Base-by-base conservation (phyloP, 495 filamentous ascomycete species). In the Aspergillus funiculosus region DNA sequence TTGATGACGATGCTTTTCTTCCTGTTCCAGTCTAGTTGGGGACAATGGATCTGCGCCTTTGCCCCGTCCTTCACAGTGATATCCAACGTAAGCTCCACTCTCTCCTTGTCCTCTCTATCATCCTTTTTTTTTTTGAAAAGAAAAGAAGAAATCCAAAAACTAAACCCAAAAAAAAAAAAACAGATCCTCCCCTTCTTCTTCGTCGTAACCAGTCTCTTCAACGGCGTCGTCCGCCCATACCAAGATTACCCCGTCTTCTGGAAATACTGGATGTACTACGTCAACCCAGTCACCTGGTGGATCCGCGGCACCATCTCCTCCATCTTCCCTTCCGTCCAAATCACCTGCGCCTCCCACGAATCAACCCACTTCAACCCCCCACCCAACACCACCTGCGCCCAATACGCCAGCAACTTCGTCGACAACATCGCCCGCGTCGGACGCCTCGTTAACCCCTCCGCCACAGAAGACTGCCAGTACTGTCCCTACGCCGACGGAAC, bases 31-130 rank as follows among this genome's bases (percentile, higher is more conserved):
- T 74, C 77, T 5, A 80, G 75, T 46, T 89, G 85, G 84, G 86
- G 87, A 18, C 87, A 92, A 56, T 89, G 84, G 82, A 87, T 90
- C 51, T 83, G 81, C 56, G 83, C 87, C 4, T 86, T 88, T 64
- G 83, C 87, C 0, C 86, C 86, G 1, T 79, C 71, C 5, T 87
- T 89, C 68, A 86, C 84, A 3, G 83, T 91, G 55, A 88, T 89
- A 56, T 78, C 79, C 34, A 89, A 91, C 65, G 68, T 80, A 4
- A 53, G 60, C 1, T 1, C 1, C 14, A 53, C 56, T 22, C 81
- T 80, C 14, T 86, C 86, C 69, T 81, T 83, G 67, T 72, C 82
- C 53, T 36, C n/a, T n/a, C n/a, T n/a, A n/a, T n/a, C n/a, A n/a
- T n/a, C n/a, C n/a, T n/a, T n/a, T n/a, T n/a, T n/a, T n/a, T n/a